Conservation (phyloP, 2,329 filamentous ascomycete species). For the Passalora sequoiae region DNA sequence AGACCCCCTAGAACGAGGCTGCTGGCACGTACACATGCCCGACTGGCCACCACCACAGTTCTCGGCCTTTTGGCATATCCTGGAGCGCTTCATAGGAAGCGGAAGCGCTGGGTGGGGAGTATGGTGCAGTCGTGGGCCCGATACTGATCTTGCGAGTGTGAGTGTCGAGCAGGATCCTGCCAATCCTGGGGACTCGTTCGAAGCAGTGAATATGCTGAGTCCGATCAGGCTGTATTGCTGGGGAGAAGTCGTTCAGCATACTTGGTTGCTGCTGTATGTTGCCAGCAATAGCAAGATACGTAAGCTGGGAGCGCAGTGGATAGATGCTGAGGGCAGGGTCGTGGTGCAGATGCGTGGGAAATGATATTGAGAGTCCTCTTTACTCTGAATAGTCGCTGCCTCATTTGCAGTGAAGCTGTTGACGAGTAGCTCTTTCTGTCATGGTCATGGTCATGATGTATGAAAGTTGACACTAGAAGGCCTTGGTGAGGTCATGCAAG, state of each 20-base stretch:
- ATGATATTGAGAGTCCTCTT: too few species aligned
- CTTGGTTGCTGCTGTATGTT: conserved; percentile 70
- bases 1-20: conserved; percentile 63
- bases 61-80: conserved; percentile 56
- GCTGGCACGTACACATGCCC: conserved; percentile 64
- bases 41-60: conserved; percentile 50
- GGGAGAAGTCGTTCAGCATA: conserved; percentile 65
- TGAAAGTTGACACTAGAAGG: too few species aligned
- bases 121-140: conserved; percentile 44
- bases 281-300: conserved; percentile 61
- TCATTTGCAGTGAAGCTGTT: too few species aligned
- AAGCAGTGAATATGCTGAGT: conserved; percentile 13
- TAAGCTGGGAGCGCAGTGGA: conserved; percentile 58
- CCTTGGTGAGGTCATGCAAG: too few species aligned
- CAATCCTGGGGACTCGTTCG: too few species aligned
- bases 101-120: conserved; percentile 64
- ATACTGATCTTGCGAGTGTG: conserved; percentile 19
- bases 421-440: too few species aligned
- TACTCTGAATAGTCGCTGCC: too few species aligned
- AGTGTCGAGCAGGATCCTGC: too few species aligned
- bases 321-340: conserved; percentile 56
- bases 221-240: conserved; percentile 67
- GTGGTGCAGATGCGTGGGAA: conserved; percentile 49
- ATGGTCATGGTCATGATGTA: too few species aligned
- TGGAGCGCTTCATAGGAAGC: conserved; percentile 55